Evolutionary conservation across 1,139 yeast species (phyloP), one percentile per base, ranked within the genome.

Genomic region (Schizosaccharomyces versatilis): DNA sequence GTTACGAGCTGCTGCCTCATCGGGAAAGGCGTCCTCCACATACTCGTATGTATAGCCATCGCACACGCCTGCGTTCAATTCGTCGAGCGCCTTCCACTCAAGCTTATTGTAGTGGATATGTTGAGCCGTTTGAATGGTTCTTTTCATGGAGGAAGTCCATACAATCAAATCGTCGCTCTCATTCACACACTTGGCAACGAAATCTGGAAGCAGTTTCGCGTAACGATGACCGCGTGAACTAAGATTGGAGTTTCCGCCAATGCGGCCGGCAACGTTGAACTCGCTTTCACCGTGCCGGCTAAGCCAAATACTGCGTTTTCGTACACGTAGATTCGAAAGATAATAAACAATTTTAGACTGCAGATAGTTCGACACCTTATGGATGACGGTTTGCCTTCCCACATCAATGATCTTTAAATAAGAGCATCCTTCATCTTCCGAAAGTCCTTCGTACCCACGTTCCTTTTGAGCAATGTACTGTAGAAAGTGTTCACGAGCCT

Each of bases 51-150:
- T 81, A 74, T 85, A 75, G 2, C 96, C 97, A 66, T 90, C 98
- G 67, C 98, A 90, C 42, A 86, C 93, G 9, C 98, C 98, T 0
- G 98, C 98, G 67, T 90, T 98, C 60, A 90, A 75, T 68, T 90
- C 98, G 67, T 90, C 98, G 61, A 90, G 72, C 0, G 97, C 97
- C 67, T 90, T 90, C 98, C 98, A 90, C 61, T 81, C 84, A 60
- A 86, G 72, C 66, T 86, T 82, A 58, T 81, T 79, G 67, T 83
- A 85, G 1, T 94, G 88, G 62, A 90, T 72, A 65, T 74, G 77
- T 57, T 84, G 78, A 0, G 96, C 88, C 0, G 97, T 90, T 66
- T 90, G 95, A 66, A 85, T 94, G 6, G 98, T 90, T 67, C 98
- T 76, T 59, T 75, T 79, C 62, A 90, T 74, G 0, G 98, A 90